phyloP scores from a whole-genome alignment of 805 yeast genomes.

The Saturnispora bothae region DNA sequence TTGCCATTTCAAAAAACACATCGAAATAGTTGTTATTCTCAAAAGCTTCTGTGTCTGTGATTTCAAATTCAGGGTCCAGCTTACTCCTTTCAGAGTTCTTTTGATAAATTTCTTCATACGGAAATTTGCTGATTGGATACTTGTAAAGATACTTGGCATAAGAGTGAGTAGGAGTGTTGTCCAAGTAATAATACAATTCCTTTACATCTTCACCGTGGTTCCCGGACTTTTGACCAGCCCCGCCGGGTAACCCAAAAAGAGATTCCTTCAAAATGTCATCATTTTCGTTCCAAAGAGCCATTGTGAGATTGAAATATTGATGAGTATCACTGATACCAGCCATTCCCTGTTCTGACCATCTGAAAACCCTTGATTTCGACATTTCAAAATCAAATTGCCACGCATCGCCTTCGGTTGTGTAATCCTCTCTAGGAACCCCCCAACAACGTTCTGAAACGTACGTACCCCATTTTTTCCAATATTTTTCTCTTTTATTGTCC shows the following conservation, averaged over 20 bases:
- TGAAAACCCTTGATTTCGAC: conserved; percentile 65
- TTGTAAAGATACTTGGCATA: conserved; percentile 87
- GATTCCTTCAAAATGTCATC: conserved; percentile 81
- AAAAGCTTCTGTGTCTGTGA: conserved; percentile 69
- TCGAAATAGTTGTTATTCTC: conserved; percentile 74
- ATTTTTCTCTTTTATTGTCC: conserved; percentile 33
- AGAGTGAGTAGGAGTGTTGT: conserved; percentile 87
- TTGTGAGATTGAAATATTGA: conserved; percentile 62
- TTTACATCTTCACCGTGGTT: conserved; percentile 96
- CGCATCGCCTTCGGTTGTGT: conserved; percentile 77
- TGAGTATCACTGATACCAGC: conserved; percentile 84
- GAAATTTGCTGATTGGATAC: conserved; percentile 81
- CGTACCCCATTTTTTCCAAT: conserved; percentile 89
- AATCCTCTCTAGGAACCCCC: conserved; percentile 84
- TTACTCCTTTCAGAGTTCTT: conserved; percentile 60
- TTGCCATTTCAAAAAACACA: conserved; percentile 83
- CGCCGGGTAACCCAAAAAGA: conserved; percentile 71
- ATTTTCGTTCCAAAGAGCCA: conserved; percentile 87
- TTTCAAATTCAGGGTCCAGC: conserved; percentile 65
- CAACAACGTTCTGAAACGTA: conserved; percentile 82
- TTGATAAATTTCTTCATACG: conserved; percentile 63
- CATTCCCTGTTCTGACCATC: conserved; percentile 96
- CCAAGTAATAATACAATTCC: conserved; percentile 74
- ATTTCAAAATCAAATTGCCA: conserved; percentile 89
- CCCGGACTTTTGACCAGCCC: conserved; percentile 58